Base-by-base conservation (phyloP, 495 filamentous ascomycete species). In the Alectoria sarmentosa region DNA sequence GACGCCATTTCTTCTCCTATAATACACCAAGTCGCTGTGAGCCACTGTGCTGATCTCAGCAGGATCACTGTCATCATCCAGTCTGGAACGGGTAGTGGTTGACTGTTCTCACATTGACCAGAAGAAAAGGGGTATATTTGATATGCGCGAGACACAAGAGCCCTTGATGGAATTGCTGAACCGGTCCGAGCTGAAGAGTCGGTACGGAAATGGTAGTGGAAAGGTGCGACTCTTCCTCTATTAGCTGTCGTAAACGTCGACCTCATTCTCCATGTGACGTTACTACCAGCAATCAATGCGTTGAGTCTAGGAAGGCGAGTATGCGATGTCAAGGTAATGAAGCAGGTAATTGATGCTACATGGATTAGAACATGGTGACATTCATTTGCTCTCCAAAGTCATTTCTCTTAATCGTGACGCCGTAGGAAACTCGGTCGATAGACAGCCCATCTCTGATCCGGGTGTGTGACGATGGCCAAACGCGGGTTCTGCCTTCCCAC, bases 51-150 rank as follows among this genome's bases (percentile, higher is more conserved):
- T 60, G 19, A 38, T 42, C n/a, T 30, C 9, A 60, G 30, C 42
- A 93, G 91, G 86, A 41, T 83, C 85, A 19, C 74, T 98, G 57
- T 86, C 84, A 37, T 63, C 88, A 46, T 80, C 83, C 34, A 81
- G 86, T 39, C 76, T 98, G 41, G 80, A 92, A 73, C 83, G 89
- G 63, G 84, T 98, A 48, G 83, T 97, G 15, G 81, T 98, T 62
- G 95, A 98, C 73, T 88, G 87, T 42, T 96, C 91, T 3, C 85
- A 93, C 69, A 86, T 96, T 66, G 91, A 98, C 72, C 84, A 88
- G 72, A 98, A 98, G 79, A 91, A 95, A 77, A 82, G 92, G 55
- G 89, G 90, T 8, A 86, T 98, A 60, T 84, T 95, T 69, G 95
- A 98, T 66, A 96, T 96, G 89, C 88, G 86, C 69, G 94, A 98